A percentile compares a stretch with the other conserved stretches of the same genome.
phyloP scores from a whole-genome alignment of 257 asterid species.

The Sherardia arvensis region DNA sequence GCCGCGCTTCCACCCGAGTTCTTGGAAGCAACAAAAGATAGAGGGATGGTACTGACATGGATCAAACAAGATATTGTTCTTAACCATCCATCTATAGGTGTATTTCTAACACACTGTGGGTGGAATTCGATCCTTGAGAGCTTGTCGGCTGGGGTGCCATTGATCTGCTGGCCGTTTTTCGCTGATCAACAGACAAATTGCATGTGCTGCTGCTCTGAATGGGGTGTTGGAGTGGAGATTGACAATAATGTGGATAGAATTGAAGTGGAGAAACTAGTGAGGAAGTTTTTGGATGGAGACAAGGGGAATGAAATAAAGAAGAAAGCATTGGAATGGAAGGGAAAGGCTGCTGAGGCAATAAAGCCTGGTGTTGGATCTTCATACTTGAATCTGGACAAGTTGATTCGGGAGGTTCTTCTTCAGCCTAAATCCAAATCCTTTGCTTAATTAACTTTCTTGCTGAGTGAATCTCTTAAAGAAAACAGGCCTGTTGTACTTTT shows the following conservation, averaged over 20 bases:
- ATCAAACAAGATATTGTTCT: conserved; percentile 12
- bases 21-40: neutral
- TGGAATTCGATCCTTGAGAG: conserved; percentile 16
- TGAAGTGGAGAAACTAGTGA: conserved; percentile 10
- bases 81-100: conserved; percentile 7
- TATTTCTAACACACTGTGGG: conserved; percentile 13
- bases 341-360: conserved; percentile 6
- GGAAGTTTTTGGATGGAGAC: conserved; percentile 7
- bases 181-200: conserved; percentile 6
- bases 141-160: conserved; percentile 1
- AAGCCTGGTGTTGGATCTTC: conserved; percentile 12
- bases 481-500: neutral
- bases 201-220: conserved; percentile 2
- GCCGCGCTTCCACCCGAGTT: neutral
- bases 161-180: conserved; percentile 17
- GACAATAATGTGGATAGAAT: conserved; percentile 9
- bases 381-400: conserved; percentile 9
- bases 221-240: conserved; percentile 15
- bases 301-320: conserved; percentile 12
- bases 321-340: conserved; percentile 11
- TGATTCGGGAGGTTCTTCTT: conserved; percentile 13
- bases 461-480: too few relatives aligned
- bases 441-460: neutral
- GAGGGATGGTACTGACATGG: conserved; percentile 7
- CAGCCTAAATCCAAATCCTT: neutral